phyloP scores from a whole-genome alignment of 345 rosid species.

The Gossypium australe region DNA sequence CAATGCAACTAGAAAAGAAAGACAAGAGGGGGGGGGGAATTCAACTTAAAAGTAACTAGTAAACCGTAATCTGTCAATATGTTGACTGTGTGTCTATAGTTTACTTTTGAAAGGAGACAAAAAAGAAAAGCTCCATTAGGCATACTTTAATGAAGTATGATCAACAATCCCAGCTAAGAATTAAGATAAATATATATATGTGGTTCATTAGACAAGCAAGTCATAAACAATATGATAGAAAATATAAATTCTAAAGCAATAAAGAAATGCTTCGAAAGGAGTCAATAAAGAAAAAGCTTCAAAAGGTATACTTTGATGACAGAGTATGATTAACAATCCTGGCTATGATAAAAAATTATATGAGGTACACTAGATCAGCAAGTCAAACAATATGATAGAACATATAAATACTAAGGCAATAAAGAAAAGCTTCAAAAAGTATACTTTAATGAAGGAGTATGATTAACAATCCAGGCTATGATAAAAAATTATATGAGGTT shows the following conservation, averaged over 20 bases:
- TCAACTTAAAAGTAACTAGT: background rate
- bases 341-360: background rate
- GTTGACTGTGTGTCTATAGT: background rate
- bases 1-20: too few relatives aligned
- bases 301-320: background rate
- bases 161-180: background rate
- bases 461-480: background rate
- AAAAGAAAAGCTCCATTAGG: background rate
- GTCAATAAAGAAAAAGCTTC: background rate
- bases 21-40: background rate
- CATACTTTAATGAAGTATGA: background rate
- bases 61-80: background rate
- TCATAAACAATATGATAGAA: background rate
- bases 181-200: background rate
- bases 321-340: background rate
- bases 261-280: too few relatives aligned
- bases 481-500: background rate
- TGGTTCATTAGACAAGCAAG: background rate
- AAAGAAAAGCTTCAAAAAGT: background rate
- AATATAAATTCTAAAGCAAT: background rate
- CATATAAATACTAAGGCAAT: background rate
- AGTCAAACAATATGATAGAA: background rate
- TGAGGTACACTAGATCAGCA: background rate
- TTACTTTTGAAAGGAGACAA: too few relatives aligned
- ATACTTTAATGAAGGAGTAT: background rate